Percentiles rank a stretch among this genome's conserved stretches.
Evolutionary conservation across 495 filamentous ascomycete species (phyloP).

Genomic region (Hyaloscypha variabilis): DNA sequence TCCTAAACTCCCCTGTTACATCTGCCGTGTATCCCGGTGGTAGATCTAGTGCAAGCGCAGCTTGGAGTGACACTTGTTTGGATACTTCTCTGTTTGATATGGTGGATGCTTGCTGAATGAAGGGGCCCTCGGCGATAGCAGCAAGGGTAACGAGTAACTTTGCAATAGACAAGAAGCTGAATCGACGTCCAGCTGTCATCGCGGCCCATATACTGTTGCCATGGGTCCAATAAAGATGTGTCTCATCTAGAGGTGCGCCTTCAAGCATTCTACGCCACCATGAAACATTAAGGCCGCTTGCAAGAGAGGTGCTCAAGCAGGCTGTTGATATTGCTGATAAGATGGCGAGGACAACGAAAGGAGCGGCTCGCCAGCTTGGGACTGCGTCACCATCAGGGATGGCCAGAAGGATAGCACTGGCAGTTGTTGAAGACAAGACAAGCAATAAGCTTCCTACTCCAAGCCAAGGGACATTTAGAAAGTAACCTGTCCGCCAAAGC

Average conservation of each 20-base stretch:
- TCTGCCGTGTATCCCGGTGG: conserved; percentile 1
- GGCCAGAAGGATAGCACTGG: neutral
- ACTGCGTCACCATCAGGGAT: neutral
- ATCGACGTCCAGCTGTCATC: neutral
- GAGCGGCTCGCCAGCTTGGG: neutral
- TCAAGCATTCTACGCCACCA: neutral
- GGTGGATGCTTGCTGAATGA: conserved; percentile 7
- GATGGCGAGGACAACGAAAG: neutral
- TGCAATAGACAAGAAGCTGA: neutral
- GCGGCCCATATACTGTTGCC: conserved; percentile 5
- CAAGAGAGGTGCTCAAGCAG: neutral
- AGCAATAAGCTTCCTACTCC: neutral
- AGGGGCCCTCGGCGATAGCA: conserved; percentile 1
- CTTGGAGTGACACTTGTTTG: conserved; percentile 1
- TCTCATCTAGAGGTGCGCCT: neutral
- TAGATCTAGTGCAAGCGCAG: neutral
- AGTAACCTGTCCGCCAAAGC: neutral
- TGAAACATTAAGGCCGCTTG: neutral
- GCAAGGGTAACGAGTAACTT: conserved; percentile 1
- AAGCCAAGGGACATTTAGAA: neutral
- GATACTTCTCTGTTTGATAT: neutral
- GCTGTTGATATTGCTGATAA: neutral
- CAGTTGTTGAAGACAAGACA: neutral
- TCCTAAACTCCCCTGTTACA: conserved; percentile 1
- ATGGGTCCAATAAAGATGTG: neutral